Percentiles rank a stretch among this genome's conserved stretches.
phyloP scores from a whole-genome alignment of 1,139 yeast species.

The Yamadazyma triangularis region DNA sequence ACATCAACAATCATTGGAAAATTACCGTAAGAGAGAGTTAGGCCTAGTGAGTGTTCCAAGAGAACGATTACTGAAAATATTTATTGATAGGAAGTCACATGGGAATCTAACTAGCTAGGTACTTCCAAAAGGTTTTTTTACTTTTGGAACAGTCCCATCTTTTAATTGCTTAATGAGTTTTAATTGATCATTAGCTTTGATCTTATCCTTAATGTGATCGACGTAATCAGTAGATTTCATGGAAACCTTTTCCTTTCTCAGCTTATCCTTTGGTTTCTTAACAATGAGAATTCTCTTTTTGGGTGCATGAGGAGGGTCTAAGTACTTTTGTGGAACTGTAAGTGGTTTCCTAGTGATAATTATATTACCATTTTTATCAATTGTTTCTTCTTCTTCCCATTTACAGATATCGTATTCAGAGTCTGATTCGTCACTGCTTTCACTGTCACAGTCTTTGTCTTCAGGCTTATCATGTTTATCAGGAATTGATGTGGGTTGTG shows the following conservation, averaged over 20 bases:
- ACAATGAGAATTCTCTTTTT: slow-evolving; percentile 14
- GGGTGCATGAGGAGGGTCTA: slow-evolving; percentile 11
- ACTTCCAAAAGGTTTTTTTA: too few relatives aligned
- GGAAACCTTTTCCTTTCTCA: background rate
- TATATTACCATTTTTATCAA: slow-evolving; percentile 17
- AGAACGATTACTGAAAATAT: slow-evolving; percentile 22
- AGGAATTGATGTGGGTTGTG: background rate
- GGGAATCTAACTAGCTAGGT: slow-evolving; percentile 9
- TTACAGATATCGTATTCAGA: slow-evolving; percentile 14
- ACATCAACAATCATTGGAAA: too few relatives aligned
- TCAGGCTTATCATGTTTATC: background rate
- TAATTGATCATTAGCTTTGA: background rate
- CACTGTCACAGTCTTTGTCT: slow-evolving; percentile 4
- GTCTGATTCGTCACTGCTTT: slow-evolving; percentile 5
- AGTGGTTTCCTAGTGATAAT: slow-evolving; percentile 20
- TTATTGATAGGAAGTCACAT: slow-evolving; percentile 19
- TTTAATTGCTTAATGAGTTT: background rate
- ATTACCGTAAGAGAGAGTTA: slow-evolving; percentile 33
- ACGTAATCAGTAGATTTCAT: background rate
- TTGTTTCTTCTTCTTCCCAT: slow-evolving; percentile 23
- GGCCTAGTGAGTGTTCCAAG: slow-evolving; percentile 46
- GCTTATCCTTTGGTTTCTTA: slow-evolving; percentile 7
- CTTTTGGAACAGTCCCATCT: too few relatives aligned
- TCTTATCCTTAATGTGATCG: too few relatives aligned
- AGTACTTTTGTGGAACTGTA: slow-evolving; percentile 15